Evolutionary conservation across 2,329 filamentous ascomycete species (phyloP), one percentile per base, ranked within the genome.

Genomic region (Cryphonectria parasitica): DNA sequence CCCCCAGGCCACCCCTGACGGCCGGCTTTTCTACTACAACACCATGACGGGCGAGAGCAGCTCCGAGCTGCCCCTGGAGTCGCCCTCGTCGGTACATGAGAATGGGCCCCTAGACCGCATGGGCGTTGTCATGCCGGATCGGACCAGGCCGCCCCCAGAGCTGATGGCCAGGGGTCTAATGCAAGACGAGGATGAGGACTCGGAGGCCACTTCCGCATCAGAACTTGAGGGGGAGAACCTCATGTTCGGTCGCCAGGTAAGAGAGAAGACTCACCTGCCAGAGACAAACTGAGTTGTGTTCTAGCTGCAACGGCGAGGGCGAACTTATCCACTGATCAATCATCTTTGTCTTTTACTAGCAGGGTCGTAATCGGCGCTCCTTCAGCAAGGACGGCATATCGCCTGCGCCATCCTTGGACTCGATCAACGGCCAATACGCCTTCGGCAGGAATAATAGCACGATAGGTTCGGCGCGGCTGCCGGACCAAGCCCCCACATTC

Each of bases 11-110:
- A 99, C 96, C 0, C 89, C 93, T 1, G 95, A 98, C 79, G 96
- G 96, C 68, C 89, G 95, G 69, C 83, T 99, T 34, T 99, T 97
- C 82, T 99, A 98, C 83, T 98, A 97, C 86, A 99, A 99, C 81
- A 98, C 95, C 73, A 90, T 98, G 83, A 99, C 96, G 0, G 95
- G 95, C 69, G 94, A 97, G 77, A 97, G 93, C 78, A 97, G 93
- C 73, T 96, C 95, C 89, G 96, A 99, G 79, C 84, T 99, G 72
- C 96, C 96, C 1, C 86, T 99, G 36, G 96, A 99, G 79, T 95
- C 95, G 22, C 95, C 96, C 1, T 90, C 90, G 0, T 93, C 92
- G 8, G 82, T 89, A 25, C 91, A 89, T 74, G 96, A 99, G 81
- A 92, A 88, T 69, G 95, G 95, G 1, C 96, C 96, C 2, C 88